Percentiles rank a stretch among this genome's conserved stretches.
These are phyloP conservation scores for Poa pratensis DNA, from an alignment of 176 grass and related monocot genomes.

Conservation along the genomic window DNA sequence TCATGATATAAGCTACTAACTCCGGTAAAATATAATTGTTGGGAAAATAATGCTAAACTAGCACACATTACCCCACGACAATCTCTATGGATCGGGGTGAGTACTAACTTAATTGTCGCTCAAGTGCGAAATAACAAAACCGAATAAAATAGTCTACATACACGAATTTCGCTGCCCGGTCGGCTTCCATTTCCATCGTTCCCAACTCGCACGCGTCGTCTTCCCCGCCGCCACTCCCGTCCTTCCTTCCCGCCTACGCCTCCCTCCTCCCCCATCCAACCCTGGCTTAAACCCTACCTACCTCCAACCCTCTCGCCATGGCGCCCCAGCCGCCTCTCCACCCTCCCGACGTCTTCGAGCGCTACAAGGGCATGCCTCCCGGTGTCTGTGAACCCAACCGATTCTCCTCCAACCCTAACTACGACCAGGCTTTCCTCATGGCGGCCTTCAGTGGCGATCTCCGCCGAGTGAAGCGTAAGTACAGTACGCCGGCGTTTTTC, in stretches of 20 bases:
- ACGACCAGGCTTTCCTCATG: not conserved
- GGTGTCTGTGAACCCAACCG: not conserved
- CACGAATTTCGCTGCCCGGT: no score
- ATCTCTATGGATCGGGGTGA: no score
- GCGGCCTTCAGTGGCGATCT: not conserved
- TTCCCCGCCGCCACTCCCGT: not conserved
- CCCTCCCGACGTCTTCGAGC: not conserved
- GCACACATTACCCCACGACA: no score
- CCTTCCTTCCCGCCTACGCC: not conserved
- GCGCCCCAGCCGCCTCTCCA: not conserved
- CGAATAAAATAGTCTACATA: no score
- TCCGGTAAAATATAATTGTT: no score
- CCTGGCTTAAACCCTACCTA: not conserved
- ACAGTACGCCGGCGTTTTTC: no score
- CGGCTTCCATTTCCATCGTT: not conserved
- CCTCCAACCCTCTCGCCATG: not conserved
- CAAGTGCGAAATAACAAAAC: no score
- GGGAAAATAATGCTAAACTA: no score
- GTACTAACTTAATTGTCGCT: no score
- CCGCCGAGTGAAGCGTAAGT: conserved; percentile 3
- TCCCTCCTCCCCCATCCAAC: not conserved
- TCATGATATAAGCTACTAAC: no score
- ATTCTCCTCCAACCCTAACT: not conserved
- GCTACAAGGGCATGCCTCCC: not conserved
- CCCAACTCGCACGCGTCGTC: not conserved